Percentiles rank a stretch among this genome's conserved stretches.
Conservation (phyloP, 2,329 filamentous ascomycete genomes). For the Nannizziopsis arthrosporioides region DNA sequence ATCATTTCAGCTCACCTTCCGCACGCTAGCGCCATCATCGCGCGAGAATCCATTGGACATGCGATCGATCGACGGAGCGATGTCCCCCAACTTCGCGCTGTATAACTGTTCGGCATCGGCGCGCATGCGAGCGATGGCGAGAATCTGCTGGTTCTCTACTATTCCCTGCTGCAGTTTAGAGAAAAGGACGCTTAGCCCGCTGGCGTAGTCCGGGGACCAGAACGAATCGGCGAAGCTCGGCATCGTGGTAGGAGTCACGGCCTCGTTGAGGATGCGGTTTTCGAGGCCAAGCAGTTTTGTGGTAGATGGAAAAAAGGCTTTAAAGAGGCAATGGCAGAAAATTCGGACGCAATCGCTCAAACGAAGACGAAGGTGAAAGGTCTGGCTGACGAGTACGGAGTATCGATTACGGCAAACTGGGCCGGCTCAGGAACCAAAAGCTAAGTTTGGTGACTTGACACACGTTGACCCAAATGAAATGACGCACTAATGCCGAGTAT, state of each 20-base stretch:
- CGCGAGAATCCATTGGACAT: constrained; percentile 68
- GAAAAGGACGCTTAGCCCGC: constrained; percentile 87
- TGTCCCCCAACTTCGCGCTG: constrained; percentile 66
- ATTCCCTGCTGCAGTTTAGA: constrained; percentile 94
- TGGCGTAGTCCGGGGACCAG: constrained; percentile 96
- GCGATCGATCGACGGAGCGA: constrained; percentile 69
- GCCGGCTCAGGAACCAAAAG: constrained; percentile 10
- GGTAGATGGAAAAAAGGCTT: background rate
- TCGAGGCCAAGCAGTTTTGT: background rate
- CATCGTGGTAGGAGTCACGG: constrained; percentile 44
- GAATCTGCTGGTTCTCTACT: constrained; percentile 84
- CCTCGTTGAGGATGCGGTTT: too few relatives aligned
- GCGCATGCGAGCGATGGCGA: constrained; percentile 84
- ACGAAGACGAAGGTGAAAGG: background rate
- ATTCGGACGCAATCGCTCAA: background rate
- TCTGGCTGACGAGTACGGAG: background rate
- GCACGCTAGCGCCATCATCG: constrained; percentile 90
- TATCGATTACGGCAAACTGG: background rate
- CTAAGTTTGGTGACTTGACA: constrained; percentile 3
- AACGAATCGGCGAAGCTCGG: constrained; percentile 89
- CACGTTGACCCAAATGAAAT: background rate
- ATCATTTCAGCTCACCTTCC: constrained; percentile 55
- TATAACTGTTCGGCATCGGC: constrained; percentile 92
- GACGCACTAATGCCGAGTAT: background rate
- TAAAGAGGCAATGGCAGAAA: background rate